These are phyloP conservation scores for Articulospora tetracladia DNA, from an alignment of 495 filamentous ascomycete species.

Conservation along the genomic window DNA sequence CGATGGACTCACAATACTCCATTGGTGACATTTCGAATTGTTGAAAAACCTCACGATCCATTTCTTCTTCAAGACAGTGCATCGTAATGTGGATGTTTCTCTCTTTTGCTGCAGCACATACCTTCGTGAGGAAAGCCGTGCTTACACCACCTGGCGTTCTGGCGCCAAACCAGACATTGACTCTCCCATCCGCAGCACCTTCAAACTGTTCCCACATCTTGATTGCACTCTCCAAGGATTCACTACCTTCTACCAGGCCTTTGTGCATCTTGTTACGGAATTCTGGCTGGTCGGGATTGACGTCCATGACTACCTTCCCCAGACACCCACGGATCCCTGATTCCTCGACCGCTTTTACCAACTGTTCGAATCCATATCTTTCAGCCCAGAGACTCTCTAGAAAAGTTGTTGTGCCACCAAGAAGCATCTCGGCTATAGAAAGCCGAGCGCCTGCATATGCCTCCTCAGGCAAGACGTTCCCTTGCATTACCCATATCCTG, in stretches of 20 bases:
- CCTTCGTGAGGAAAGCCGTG: neutral
- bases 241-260: neutral
- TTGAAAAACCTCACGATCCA: neutral
- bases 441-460: neutral
- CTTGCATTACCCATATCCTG: neutral
- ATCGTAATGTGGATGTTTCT: conserved; percentile 1
- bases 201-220: neutral
- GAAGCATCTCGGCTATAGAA: neutral
- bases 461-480: neutral
- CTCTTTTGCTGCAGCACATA: neutral
- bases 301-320: neutral
- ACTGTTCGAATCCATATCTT: neutral
- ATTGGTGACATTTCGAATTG: neutral
- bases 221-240: neutral
- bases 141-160: neutral
- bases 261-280: neutral
- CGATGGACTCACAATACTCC: neutral
- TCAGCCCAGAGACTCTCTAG: neutral
- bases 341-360: neutral
- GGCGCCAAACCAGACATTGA: neutral
- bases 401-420: neutral
- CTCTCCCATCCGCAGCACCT: neutral
- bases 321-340: neutral
- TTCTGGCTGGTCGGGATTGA: neutral
- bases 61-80: neutral